These are phyloP conservation scores for Saccharomyces eubayanus DNA, from an alignment of 805 yeast species.

Conservation along the genomic window DNA sequence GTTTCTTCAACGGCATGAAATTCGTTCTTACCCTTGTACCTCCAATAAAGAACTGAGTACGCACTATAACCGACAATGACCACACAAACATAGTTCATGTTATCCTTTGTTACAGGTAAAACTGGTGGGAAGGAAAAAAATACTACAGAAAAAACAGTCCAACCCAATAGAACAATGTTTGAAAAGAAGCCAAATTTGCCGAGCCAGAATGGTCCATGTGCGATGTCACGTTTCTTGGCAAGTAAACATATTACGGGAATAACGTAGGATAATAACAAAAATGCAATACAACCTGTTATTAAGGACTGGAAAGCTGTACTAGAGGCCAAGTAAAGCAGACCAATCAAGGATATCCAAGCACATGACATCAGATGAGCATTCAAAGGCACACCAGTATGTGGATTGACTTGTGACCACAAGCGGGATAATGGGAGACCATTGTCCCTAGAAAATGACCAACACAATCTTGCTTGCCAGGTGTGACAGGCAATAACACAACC, in stretches of 20 bases:
- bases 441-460: constrained; percentile 70
- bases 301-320: constrained; percentile 61
- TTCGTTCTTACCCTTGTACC: constrained; percentile 30
- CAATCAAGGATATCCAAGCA: constrained; percentile 44
- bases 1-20: constrained; percentile 29
- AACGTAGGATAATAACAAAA: constrained; percentile 49
- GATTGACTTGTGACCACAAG: constrained; percentile 45
- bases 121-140: constrained; percentile 58
- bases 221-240: constrained; percentile 34
- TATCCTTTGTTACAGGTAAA: constrained; percentile 51
- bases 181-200: constrained; percentile 46
- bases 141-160: constrained; percentile 52
- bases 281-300: constrained; percentile 55
- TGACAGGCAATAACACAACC: constrained; percentile 60
- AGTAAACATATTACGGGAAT: constrained; percentile 49
- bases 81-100: constrained; percentile 61
- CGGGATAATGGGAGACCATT: constrained; percentile 55
- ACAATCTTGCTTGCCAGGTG: constrained; percentile 63
- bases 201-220: constrained; percentile 61
- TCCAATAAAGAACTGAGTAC: constrained; percentile 48
- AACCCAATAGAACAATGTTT: constrained; percentile 43
- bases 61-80: constrained; percentile 42
- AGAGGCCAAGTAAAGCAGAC: constrained; percentile 56
- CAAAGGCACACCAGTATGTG: constrained; percentile 48
- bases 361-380: constrained; percentile 56